These are phyloP conservation scores for Flaveria linearis DNA, from an alignment of 129 eudicot genomes.

Conservation along the genomic window DNA sequence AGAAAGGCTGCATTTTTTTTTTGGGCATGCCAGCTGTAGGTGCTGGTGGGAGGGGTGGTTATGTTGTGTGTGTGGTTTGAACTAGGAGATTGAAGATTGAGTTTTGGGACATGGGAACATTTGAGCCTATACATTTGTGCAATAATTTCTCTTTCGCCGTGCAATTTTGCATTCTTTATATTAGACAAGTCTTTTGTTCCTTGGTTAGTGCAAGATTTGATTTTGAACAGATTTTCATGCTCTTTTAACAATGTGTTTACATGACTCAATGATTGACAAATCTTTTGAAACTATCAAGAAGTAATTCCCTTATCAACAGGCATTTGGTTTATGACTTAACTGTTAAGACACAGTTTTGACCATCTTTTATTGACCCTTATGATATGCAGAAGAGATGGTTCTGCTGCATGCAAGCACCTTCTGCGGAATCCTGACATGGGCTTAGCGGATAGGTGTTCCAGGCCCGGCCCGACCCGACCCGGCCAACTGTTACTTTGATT, in stretches of 20 bases:
- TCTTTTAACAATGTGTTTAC: neutral
- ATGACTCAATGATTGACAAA: neutral
- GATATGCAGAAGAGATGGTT: conserved; percentile 78
- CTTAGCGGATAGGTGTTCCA: conserved; percentile 15
- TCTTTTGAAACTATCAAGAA: neutral
- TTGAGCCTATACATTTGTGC: neutral
- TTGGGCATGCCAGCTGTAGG: neutral
- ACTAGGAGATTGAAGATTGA: neutral
- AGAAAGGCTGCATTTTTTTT: neutral
- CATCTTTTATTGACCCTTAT: conserved; percentile 2
- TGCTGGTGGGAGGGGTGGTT: neutral
- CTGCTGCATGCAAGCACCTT: conserved; percentile 64
- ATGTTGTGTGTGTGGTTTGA: neutral
- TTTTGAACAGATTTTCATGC: conserved; percentile 17
- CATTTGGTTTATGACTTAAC: neutral
- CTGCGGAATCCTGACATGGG: conserved; percentile 54
- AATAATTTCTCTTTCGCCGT: neutral
- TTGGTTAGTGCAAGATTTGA: conserved; percentile 6
- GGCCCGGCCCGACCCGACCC: neutral
- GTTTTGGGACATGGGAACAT: neutral
- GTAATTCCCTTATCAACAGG: neutral
- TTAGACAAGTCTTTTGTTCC: neutral
- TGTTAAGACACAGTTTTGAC: neutral
- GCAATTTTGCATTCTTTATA: neutral
- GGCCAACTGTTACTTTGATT: conserved; percentile 19